These are phyloP conservation scores for Tuber microsphaerosporum DNA, from an alignment of 495 filamentous ascomycete genomes.

Conservation along the genomic window DNA sequence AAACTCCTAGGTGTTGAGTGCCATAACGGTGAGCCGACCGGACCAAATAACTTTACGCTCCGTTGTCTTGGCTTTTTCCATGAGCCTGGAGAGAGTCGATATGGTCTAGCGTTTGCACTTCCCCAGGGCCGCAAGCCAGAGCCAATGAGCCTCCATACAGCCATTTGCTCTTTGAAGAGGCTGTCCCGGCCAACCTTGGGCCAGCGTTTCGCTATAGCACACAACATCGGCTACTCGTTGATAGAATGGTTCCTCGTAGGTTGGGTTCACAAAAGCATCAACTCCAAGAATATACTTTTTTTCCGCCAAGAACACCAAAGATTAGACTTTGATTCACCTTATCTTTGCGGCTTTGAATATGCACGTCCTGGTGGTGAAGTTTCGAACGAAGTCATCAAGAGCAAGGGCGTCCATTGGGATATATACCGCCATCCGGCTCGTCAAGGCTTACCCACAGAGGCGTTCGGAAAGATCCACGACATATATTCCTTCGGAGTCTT, in stretches of 20 bases:
- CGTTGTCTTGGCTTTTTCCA: conserved; percentile 21
- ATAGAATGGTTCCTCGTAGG: conserved; percentile 36
- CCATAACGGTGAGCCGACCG: background rate
- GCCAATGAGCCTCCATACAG: conserved; percentile 10
- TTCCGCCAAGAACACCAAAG: conserved; percentile 22
- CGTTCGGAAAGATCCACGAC: conserved; percentile 35
- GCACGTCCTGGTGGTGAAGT: conserved; percentile 7
- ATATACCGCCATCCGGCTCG: conserved; percentile 36
- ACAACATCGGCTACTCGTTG: conserved; percentile 17
- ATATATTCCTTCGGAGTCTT: conserved; percentile 41
- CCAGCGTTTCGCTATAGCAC: conserved; percentile 19
- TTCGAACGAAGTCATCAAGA: background rate
- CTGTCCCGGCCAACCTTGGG: conserved; percentile 14
- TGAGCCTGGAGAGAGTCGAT: conserved; percentile 10
- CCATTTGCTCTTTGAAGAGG: background rate
- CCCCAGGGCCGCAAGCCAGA: conserved; percentile 3
- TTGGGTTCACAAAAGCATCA: conserved; percentile 44
- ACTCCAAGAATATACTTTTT: conserved; percentile 42
- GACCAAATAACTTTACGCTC: background rate
- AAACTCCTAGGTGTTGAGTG: conserved; percentile 2
- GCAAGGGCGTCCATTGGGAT: conserved; percentile 7
- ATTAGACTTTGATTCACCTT: conserved; percentile 16
- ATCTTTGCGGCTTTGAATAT: conserved; percentile 26
- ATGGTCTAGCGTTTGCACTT: conserved; percentile 12
- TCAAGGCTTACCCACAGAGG: conserved; percentile 25